A percentile compares a stretch with the other conserved stretches of the same genome.
Conservation (phyloP, 306 rosid genomes). For the Castanopsis chinensis region DNA sequence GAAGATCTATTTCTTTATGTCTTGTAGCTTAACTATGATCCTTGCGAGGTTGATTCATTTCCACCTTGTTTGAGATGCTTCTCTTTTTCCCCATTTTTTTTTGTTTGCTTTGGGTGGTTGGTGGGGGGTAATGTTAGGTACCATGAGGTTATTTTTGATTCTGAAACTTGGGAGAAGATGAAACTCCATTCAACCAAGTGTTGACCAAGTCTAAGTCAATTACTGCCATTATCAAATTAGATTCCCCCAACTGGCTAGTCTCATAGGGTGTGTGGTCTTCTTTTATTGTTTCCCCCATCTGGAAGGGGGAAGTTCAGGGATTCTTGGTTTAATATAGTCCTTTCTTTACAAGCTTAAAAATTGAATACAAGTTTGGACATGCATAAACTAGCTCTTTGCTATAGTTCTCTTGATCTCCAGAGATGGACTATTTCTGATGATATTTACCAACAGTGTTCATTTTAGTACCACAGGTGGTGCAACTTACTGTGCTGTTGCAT, state of each 20-base stretch:
- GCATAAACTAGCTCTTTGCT: background rate
- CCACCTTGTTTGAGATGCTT: background rate
- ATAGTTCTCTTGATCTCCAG: background rate
- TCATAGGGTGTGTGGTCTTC: background rate
- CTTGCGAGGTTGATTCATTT: background rate
- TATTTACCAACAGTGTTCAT: constrained; percentile 43
- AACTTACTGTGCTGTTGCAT: constrained; percentile 82
- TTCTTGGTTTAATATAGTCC: too few species aligned
- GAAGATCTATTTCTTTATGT: background rate
- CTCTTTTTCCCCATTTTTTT: background rate
- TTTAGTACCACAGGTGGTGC: constrained; percentile 91
- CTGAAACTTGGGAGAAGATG: too few species aligned
- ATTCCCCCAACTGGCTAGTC: background rate
- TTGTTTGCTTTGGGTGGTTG: background rate
- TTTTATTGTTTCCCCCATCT: background rate
- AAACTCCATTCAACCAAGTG: too few species aligned
- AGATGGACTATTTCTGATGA: constrained; percentile 16
- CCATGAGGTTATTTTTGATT: too few species aligned
- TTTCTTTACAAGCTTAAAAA: background rate
- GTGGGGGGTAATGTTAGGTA: background rate
- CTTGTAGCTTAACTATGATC: background rate
- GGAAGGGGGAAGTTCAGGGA: too few species aligned
- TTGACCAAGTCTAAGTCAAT: too few species aligned
- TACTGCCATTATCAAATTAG: too few species aligned
- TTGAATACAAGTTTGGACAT: background rate